phyloP scores from a whole-genome alignment of 176 grass and related monocot genomes.

The Aegilops umbellulata region DNA sequence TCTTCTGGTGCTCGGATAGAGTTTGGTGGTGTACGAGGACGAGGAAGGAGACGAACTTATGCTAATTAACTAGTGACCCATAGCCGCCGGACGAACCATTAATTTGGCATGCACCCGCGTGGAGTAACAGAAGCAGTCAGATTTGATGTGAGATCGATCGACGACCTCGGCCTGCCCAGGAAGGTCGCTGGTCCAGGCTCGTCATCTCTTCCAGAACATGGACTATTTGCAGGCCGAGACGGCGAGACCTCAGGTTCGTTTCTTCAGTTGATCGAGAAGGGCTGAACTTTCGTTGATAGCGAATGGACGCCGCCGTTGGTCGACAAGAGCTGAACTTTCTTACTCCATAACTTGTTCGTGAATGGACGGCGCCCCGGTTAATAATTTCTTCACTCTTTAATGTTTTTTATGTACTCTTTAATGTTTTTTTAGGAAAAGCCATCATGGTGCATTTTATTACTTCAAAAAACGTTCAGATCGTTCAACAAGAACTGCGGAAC shows the following conservation, averaged over 20 bases:
- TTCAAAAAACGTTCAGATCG: no score
- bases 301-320: no score
- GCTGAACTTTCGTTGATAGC: not conserved
- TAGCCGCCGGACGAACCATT: not conserved
- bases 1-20: not conserved
- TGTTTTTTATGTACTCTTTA: no score
- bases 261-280: not conserved
- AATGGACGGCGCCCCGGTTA: no score
- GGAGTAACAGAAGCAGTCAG: not conserved
- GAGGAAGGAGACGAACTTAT: not conserved
- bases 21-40: not conserved
- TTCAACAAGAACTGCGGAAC: no score
- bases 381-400: no score
- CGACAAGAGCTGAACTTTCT: no score
- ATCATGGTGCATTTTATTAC: no score
- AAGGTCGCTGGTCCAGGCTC: not conserved
- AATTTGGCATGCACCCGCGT: not conserved
- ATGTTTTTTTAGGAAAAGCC: no score
- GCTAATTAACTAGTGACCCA: not conserved
- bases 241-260: not conserved
- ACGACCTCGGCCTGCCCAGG: not conserved
- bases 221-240: not conserved
- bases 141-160: conserved; percentile 1
- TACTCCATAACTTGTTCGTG: no score
- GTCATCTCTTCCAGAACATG: not conserved